Conservation (phyloP, 495 filamentous ascomycete species). For the Oleoguttula mirabilis region DNA sequence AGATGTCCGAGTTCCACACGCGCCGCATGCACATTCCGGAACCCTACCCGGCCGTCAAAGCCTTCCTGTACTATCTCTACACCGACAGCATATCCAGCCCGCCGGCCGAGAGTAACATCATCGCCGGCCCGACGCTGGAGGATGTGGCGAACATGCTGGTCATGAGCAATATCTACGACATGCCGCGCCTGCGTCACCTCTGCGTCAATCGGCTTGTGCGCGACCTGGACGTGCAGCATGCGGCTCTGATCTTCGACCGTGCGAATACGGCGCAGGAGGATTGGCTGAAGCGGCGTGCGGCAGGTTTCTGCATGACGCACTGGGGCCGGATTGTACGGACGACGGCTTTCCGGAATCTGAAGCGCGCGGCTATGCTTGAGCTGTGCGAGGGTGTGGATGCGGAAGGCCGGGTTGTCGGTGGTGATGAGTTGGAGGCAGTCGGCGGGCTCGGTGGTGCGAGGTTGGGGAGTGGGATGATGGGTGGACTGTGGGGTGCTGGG, state of each 20-base stretch:
- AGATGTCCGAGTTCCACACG: slow-evolving; percentile 94
- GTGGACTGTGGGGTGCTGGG: slow-evolving; percentile 32
- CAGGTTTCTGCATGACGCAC: slow-evolving; percentile 75
- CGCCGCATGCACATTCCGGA: slow-evolving; percentile 97
- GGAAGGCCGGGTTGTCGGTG: slow-evolving; percentile 76
- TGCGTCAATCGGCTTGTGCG: slow-evolving; percentile 77
- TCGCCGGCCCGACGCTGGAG: slow-evolving; percentile 54
- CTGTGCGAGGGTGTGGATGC: slow-evolving; percentile 76
- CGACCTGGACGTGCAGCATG: slow-evolving; percentile 87
- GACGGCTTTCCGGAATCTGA: slow-evolving; percentile 67
- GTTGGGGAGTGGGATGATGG: slow-evolving; percentile 40
- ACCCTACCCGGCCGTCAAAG: slow-evolving; percentile 83
- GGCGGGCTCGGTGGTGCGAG: slow-evolving; percentile 52
- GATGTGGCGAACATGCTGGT: slow-evolving; percentile 94
- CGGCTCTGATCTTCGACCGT: slow-evolving; percentile 91
- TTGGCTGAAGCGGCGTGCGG: slow-evolving; percentile 79
- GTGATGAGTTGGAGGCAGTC: slow-evolving; percentile 71
- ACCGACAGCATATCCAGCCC: slow-evolving; percentile 75
- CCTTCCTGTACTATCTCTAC: slow-evolving; percentile 93
- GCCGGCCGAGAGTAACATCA: slow-evolving; percentile 26
- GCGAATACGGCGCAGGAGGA: slow-evolving; percentile 81
- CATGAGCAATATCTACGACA: slow-evolving; percentile 95
- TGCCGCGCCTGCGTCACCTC: slow-evolving; percentile 78
- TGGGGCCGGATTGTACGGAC: slow-evolving; percentile 94
- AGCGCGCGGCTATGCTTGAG: slow-evolving; percentile 65